Evolutionary conservation across 1,139 yeast species (phyloP).

Genomic region (Saccharomyces hybrid): DNA sequence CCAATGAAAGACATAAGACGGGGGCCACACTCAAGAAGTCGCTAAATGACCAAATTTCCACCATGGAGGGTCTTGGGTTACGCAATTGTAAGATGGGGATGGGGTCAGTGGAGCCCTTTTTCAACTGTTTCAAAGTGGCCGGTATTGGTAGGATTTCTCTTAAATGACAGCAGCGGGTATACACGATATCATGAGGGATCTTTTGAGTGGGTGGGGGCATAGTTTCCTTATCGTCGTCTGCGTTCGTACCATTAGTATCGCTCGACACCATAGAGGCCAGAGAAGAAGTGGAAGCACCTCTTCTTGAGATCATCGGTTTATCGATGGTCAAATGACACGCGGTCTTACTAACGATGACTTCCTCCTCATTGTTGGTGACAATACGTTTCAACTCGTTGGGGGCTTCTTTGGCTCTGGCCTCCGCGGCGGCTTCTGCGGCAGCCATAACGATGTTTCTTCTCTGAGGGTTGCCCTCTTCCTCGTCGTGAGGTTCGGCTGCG

Average conservation of each 20-base stretch:
- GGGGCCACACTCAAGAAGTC: conserved; percentile 74
- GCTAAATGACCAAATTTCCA: conserved; percentile 66
- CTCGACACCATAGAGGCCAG: conserved; percentile 15
- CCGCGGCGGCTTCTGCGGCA: conserved; percentile 34
- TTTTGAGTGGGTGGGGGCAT: conserved; percentile 20
- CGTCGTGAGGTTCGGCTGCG: conserved; percentile 27
- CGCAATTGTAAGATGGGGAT: conserved; percentile 56
- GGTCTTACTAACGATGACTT: conserved; percentile 38
- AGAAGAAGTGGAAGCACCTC: conserved; percentile 24
- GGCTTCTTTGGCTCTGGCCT: conserved; percentile 32
- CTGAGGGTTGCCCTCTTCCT: conserved; percentile 20
- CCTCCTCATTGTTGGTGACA: conserved; percentile 35
- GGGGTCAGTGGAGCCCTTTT: conserved; percentile 62
- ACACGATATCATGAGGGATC: conserved; percentile 46
- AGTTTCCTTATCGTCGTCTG: conserved; percentile 17
- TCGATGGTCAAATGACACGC: conserved; percentile 42
- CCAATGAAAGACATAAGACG: conserved; percentile 56
- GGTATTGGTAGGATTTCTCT: conserved; percentile 91
- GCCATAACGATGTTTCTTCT: conserved; percentile 27
- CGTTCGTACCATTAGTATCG: conserved; percentile 7
- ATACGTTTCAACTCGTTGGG: conserved; percentile 28
- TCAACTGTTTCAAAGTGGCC: conserved; percentile 77
- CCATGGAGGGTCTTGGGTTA: conserved; percentile 67
- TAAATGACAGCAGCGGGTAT: conserved; percentile 88
- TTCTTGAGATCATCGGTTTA: conserved; percentile 43